phyloP scores from a whole-genome alignment of 78 protist species.

The Fonticula alba region DNA sequence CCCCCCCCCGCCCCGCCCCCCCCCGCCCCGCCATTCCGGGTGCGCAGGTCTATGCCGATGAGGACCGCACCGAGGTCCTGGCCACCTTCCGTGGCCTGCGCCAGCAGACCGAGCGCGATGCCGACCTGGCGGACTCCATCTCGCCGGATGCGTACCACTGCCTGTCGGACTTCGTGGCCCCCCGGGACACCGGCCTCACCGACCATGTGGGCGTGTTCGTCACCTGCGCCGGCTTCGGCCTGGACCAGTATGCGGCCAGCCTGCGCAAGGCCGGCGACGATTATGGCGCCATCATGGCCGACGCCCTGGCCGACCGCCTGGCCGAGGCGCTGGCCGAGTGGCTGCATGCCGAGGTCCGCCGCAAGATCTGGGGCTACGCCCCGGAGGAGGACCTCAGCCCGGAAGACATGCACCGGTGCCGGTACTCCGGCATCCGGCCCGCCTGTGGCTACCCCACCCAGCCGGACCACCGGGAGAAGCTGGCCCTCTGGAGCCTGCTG shows the following conservation, averaged over 20 bases:
- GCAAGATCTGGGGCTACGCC: slow-evolving; percentile 78
- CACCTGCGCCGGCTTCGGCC: neutral
- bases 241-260: no score
- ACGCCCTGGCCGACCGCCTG: slow-evolving; percentile 74
- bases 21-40: neutral
- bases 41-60: slow-evolving; percentile 42
- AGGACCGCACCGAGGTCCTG: slow-evolving; percentile 13
- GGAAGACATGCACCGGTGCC: slow-evolving; percentile 55
- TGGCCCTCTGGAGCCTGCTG: slow-evolving; percentile 61
- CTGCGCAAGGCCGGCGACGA: slow-evolving; percentile 45
- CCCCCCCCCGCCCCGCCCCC: neutral
- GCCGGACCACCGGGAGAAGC: slow-evolving; percentile 97
- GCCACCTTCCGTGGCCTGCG: slow-evolving; percentile 58
- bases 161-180: slow-evolving; percentile 82
- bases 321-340: slow-evolving; percentile 87
- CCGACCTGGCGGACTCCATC: no score
- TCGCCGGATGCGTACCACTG: slow-evolving; percentile 39
- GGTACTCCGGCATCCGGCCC: slow-evolving; percentile 89
- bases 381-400: slow-evolving; percentile 33
- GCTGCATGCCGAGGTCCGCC: slow-evolving; percentile 73
- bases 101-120: slow-evolving; percentile 83
- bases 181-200: slow-evolving; percentile 35
- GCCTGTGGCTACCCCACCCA: slow-evolving; percentile 97
- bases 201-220: slow-evolving; percentile 84
- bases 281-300: slow-evolving; percentile 67